A percentile compares a stretch with the other conserved stretches of the same genome.
Evolutionary conservation across 768 basidiomycete genomes (phyloP).

Genomic region (Rhodotorula kratochvilovae): DNA sequence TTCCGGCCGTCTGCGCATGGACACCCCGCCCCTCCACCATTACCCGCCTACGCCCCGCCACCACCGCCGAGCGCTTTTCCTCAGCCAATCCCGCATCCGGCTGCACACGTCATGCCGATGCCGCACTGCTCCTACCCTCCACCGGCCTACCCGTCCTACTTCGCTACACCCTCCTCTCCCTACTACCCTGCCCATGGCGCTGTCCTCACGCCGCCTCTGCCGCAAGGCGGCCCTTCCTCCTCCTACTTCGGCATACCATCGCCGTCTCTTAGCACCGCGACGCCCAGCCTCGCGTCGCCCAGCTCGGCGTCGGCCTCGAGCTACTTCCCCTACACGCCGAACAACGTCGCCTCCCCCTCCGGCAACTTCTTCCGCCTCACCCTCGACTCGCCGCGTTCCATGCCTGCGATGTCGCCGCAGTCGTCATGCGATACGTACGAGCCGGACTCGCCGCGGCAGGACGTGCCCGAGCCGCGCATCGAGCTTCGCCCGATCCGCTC

Average conservation of each 20-base stretch:
- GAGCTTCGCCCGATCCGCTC: constrained; percentile 27
- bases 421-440: not conserved
- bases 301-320: not conserved
- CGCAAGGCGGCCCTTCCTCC: not conserved
- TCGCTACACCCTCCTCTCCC: not conserved
- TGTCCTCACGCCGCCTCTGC: not conserved
- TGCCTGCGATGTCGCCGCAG: not conserved
- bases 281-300: constrained; percentile 7
- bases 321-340: constrained; percentile 8
- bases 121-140: not conserved
- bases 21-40: not conserved
- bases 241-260: not conserved
- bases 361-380: constrained; percentile 16
- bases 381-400: constrained; percentile 14
- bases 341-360: constrained; percentile 4
- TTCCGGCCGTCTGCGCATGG: not conserved
- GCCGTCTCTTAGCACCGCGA: constrained; percentile 2
- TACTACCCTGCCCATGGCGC: not conserved
- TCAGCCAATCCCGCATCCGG: no score
- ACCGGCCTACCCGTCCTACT: not conserved
- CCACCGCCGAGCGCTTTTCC: not conserved
- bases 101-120: not conserved
- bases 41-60: not conserved
- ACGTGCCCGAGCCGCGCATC: not conserved
- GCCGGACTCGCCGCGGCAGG: not conserved